phyloP scores from a whole-genome alignment of 192 early-diverging fungal genomes.

The Podila epicladia region DNA sequence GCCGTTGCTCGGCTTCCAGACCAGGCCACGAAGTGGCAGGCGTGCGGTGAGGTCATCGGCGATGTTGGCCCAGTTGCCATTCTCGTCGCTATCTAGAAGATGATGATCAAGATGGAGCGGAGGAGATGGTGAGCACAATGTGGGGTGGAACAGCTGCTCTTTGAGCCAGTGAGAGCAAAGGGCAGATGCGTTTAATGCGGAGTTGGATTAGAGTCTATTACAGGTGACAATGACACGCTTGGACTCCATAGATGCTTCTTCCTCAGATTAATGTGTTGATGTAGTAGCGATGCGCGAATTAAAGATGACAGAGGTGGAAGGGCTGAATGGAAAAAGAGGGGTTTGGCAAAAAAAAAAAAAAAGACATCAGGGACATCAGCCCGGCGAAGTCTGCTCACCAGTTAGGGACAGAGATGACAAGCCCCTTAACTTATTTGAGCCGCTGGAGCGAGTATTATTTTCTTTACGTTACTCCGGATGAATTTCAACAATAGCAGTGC shows the following conservation, averaged over 20 bases:
- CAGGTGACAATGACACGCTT: slow-evolving; percentile 52
- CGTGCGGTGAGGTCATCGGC: slow-evolving; percentile 70
- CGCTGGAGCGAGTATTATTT: too few relatives aligned
- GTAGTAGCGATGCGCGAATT: too few relatives aligned
- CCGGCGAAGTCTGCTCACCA: too few relatives aligned
- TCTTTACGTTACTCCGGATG: too few relatives aligned
- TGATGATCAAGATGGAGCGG: background rate
- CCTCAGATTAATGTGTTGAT: too few relatives aligned
- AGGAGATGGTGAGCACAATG: background rate
- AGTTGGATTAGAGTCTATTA: slow-evolving; percentile 9
- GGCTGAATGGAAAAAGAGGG: too few relatives aligned
- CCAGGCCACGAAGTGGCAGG: slow-evolving; percentile 84
- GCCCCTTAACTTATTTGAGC: too few relatives aligned
- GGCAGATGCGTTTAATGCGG: background rate
- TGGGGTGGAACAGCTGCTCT: background rate
- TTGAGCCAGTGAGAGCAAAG: background rate
- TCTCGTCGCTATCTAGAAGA: slow-evolving; percentile 62
- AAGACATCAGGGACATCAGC: too few relatives aligned
- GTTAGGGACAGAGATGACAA: too few relatives aligned
- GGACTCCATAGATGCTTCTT: slow-evolving; percentile 21
- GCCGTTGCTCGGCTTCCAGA: slow-evolving; percentile 79
- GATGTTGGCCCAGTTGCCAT: slow-evolving; percentile 71
- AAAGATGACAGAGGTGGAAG: too few relatives aligned
- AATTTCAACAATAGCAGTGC: too few relatives aligned
- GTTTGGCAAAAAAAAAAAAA: too few relatives aligned